These are phyloP conservation scores for Alternaria postmessia DNA, from an alignment of 2,329 filamentous ascomycete species.

Conservation along the genomic window DNA sequence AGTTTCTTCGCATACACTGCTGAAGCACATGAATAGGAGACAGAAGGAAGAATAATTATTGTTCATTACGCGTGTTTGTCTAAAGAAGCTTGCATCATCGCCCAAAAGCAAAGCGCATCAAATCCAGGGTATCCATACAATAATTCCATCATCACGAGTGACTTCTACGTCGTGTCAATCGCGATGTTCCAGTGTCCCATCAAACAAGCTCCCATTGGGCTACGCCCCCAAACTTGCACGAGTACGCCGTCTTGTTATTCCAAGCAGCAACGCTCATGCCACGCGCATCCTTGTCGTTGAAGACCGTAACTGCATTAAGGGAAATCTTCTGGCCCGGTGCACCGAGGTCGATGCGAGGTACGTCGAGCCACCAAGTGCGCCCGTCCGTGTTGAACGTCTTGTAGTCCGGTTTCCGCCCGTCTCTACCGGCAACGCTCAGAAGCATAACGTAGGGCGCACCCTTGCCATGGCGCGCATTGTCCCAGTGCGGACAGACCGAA, in stretches of 20 bases:
- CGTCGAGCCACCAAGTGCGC: conserved; percentile 82
- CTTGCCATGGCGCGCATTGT: conserved; percentile 70
- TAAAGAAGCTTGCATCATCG: background rate
- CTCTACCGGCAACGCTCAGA: conserved; percentile 66
- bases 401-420: conserved; percentile 72
- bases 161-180: background rate
- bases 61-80: background rate
- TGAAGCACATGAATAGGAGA: background rate
- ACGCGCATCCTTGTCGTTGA: conserved; percentile 60
- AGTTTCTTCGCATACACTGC: background rate
- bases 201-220: conserved; percentile 64
- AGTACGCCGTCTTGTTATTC: conserved; percentile 48
- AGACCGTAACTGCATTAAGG: conserved; percentile 67
- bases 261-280: conserved; percentile 57
- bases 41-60: background rate
- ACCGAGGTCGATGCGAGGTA: conserved; percentile 62
- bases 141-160: background rate
- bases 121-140: conserved; percentile 22
- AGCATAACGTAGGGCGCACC: conserved; percentile 75
- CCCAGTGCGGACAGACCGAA: conserved; percentile 84
- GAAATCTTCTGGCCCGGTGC: conserved; percentile 65
- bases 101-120: background rate
- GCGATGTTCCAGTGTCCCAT: conserved; percentile 4
- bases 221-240: conserved; percentile 58
- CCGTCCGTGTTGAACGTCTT: conserved; percentile 77